Conservation (phyloP, 2,329 filamentous ascomycete species). For the Xylariaceae sp. region DNA sequence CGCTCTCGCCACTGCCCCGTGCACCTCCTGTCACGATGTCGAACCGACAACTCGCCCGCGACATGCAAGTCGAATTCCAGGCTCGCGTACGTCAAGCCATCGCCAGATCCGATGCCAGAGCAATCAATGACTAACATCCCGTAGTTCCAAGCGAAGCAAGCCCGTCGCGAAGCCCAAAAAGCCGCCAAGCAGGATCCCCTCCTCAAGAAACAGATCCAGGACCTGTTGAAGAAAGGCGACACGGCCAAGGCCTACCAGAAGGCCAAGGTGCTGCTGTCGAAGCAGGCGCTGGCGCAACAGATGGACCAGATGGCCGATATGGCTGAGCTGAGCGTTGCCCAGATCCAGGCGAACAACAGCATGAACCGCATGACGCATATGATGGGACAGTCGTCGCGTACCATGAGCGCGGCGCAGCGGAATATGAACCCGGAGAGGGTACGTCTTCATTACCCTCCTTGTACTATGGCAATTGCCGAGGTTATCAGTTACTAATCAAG, state of each 20-base stretch:
- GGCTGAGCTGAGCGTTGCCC: constrained; percentile 54
- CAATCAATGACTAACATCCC: background rate
- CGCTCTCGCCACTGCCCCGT: constrained; percentile 1
- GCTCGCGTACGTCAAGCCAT: constrained; percentile 42
- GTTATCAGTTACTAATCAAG: background rate
- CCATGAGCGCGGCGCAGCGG: constrained; percentile 54
- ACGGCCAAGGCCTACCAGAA: constrained; percentile 60
- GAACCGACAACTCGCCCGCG: constrained; percentile 53
- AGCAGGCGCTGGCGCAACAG: constrained; percentile 57
- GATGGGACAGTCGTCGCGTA: constrained; percentile 55
- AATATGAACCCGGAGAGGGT: constrained; percentile 56
- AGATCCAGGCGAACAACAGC: constrained; percentile 60
- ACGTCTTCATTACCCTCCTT: constrained; percentile 6
- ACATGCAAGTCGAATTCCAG: constrained; percentile 60
- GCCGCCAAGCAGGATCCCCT: constrained; percentile 56
- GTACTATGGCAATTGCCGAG: background rate
- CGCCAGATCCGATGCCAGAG: no score
- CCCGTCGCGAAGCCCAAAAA: constrained; percentile 55
- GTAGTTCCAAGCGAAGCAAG: constrained; percentile 57
- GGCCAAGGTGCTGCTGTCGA: constrained; percentile 57
- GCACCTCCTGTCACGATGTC: constrained; percentile 39
- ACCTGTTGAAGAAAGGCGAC: constrained; percentile 57
- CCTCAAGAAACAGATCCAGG: constrained; percentile 59
- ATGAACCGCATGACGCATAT: constrained; percentile 62
- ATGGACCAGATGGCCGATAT: constrained; percentile 62